phyloP scores from a whole-genome alignment of 768 basidiomycete genomes.

The Daedalea quercina region DNA sequence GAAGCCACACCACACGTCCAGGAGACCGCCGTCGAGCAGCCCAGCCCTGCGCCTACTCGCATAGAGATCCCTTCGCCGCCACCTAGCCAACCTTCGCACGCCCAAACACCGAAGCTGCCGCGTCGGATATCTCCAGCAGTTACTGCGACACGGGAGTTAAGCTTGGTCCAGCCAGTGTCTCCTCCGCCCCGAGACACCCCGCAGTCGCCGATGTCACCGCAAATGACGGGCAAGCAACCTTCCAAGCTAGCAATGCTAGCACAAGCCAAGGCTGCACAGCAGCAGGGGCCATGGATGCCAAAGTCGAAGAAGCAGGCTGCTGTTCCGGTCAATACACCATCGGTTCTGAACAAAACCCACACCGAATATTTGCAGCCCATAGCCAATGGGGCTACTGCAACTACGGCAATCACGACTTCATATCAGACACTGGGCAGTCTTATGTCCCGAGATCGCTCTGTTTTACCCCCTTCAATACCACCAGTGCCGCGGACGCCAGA shows the following conservation, averaged over 20 bases:
- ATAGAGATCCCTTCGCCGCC: neutral
- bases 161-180: no score
- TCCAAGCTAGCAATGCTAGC: constrained; percentile 76
- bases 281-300: constrained; percentile 20
- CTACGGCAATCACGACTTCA: constrained; percentile 78
- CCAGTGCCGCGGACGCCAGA: constrained; percentile 15
- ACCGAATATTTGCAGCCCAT: constrained; percentile 75
- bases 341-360: constrained; percentile 36
- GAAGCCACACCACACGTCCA: neutral
- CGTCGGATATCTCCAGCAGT: neutral
- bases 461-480: constrained; percentile 17
- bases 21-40: neutral
- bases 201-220: neutral
- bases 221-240: constrained; percentile 21
- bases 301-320: constrained; percentile 17
- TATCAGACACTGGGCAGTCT: constrained; percentile 68
- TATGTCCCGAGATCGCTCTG: constrained; percentile 22
- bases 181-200: neutral
- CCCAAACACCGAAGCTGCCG: neutral
- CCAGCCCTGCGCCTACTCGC: neutral
- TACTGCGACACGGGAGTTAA: neutral
- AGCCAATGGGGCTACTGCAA: constrained; percentile 77
- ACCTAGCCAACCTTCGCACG: no score
- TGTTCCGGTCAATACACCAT: constrained; percentile 14
- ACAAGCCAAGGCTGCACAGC: constrained; percentile 52